Conservation (phyloP, 257 asterid genomes). For the Catharanthus roseus region DNA sequence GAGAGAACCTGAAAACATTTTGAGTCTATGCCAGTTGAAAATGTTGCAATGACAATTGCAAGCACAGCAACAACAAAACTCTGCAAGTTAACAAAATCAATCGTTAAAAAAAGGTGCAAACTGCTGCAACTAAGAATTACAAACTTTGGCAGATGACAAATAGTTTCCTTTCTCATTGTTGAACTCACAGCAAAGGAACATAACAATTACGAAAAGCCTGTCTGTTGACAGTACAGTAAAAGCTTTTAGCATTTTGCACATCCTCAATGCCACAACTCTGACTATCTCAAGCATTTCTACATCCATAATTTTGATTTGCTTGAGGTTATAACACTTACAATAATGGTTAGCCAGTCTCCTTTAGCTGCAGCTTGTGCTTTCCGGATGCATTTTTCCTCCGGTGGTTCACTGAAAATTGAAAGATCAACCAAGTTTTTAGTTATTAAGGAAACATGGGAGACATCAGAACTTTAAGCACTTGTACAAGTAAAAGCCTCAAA, state of each 20-base stretch:
- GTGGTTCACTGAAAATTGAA: constrained; percentile 36
- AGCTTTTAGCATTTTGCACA: not conserved
- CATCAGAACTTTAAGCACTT: not conserved
- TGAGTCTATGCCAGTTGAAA: constrained; percentile 50
- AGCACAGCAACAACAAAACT: constrained; percentile 47
- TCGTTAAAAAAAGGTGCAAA: not conserved
- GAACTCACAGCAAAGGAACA: not conserved
- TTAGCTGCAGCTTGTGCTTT: constrained; percentile 30
- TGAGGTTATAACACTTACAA: constrained; percentile 28
- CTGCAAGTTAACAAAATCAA: constrained; percentile 26
- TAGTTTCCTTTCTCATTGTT: not conserved
- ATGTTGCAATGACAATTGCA: constrained; percentile 47
- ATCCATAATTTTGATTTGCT: not conserved
- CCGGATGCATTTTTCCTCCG: constrained; percentile 39
- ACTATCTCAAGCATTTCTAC: not conserved
- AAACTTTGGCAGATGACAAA: not conserved
- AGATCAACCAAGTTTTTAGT: not conserved
- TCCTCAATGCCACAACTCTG: not conserved
- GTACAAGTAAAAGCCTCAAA: not conserved
- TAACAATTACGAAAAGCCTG: not conserved
- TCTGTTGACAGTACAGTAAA: not conserved
- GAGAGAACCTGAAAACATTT: constrained; percentile 47
- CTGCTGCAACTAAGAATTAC: not conserved
- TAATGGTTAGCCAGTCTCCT: constrained; percentile 45
- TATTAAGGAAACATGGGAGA: not conserved